Conservation (phyloP, 208 protist genomes). For the Angomonas deanei region DNA sequence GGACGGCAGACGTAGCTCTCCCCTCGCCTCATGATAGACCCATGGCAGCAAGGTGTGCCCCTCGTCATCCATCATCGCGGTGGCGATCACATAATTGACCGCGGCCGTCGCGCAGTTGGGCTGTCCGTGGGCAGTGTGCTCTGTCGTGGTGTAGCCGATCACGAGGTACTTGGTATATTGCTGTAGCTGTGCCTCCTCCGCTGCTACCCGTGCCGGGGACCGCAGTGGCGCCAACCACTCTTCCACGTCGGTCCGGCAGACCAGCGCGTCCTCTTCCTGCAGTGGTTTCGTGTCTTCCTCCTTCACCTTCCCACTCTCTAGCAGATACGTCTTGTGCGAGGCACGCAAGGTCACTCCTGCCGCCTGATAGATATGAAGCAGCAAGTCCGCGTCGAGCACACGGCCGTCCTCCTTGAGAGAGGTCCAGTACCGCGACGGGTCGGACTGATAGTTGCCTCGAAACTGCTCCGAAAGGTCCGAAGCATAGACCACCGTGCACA, state of each 20-base stretch:
- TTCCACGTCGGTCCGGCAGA: constrained; percentile 27
- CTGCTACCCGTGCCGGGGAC: constrained; percentile 23
- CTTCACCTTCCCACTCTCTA: not conserved
- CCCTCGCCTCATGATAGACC: constrained; percentile 43
- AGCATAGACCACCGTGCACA: constrained; percentile 61
- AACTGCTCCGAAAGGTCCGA: constrained; percentile 59
- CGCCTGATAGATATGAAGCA: constrained; percentile 41
- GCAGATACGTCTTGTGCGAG: constrained; percentile 30
- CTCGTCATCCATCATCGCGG: constrained; percentile 40
- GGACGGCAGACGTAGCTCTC: constrained; percentile 50
- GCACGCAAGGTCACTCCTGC: constrained; percentile 49
- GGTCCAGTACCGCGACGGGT: constrained; percentile 62
- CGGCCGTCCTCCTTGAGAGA: constrained; percentile 37
- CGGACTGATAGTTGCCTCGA: constrained; percentile 60
- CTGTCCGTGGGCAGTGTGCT: constrained; percentile 48
- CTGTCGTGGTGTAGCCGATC: constrained; percentile 64
- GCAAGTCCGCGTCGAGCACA: constrained; percentile 51
- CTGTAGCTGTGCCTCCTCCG: constrained; percentile 41
- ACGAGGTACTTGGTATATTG: constrained; percentile 57
- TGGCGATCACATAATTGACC: constrained; percentile 58
- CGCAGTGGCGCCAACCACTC: constrained; percentile 49
- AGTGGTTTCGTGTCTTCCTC: constrained; percentile 2
- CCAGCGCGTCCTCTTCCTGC: constrained; percentile 7
- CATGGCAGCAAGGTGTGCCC: constrained; percentile 59
- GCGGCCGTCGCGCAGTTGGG: constrained; percentile 48